phyloP scores from a whole-genome alignment of 495 filamentous ascomycete species.

The Penicillium argentinense region DNA sequence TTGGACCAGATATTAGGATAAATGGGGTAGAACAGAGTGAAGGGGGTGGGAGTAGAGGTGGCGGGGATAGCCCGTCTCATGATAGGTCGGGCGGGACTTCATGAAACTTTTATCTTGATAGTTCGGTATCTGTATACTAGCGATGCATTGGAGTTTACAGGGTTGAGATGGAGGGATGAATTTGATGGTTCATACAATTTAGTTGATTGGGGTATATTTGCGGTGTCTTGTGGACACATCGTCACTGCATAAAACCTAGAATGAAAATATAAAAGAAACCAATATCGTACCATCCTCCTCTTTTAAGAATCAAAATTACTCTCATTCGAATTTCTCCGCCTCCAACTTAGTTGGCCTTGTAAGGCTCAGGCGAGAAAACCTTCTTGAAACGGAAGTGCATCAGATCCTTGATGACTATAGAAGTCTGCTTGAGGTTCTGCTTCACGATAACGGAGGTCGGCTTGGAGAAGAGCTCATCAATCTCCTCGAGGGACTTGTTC shows the following conservation, averaged over 20 bases:
- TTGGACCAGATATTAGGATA: neutral
- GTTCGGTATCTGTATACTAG: too few species aligned
- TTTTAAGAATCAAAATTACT: neutral
- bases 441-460: constrained; percentile 55
- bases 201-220: constrained; percentile 17
- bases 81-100: too few species aligned
- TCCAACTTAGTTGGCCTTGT: neutral
- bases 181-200: neutral
- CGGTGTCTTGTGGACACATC: constrained; percentile 6
- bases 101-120: too few species aligned
- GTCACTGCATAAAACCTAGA: constrained; percentile 7
- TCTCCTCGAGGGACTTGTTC: constrained; percentile 62
- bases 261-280: neutral
- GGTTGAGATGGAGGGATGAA: too few species aligned
- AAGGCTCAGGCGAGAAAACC: constrained; percentile 36
- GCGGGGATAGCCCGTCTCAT: too few species aligned
- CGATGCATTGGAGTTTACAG: too few species aligned
- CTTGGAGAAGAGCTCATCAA: constrained; percentile 56
- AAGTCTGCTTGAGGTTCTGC: constrained; percentile 46
- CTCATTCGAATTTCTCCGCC: neutral
- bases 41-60: too few species aligned
- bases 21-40: neutral
- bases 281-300: neutral
- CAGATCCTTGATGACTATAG: constrained; percentile 33
- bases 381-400: constrained; percentile 29